Evolutionary conservation across 768 basidiomycete genomes (phyloP).

Genomic region (Boletus barrowsii): DNA sequence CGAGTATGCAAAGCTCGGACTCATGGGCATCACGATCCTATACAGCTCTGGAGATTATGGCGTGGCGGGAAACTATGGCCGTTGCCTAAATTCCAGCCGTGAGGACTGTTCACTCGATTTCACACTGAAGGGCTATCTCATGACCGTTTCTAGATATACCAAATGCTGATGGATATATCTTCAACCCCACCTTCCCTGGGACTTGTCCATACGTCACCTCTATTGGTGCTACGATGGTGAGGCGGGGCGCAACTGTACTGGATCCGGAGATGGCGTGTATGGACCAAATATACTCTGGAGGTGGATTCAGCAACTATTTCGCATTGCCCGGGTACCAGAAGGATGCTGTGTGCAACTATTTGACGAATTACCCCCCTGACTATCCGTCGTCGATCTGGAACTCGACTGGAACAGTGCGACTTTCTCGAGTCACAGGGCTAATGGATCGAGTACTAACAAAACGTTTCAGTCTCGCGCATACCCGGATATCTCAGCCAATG

Average conservation of each 20-base stretch:
- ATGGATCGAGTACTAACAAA: conserved; percentile 3
- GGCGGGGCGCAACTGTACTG: conserved; percentile 32
- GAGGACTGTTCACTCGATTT: not conserved
- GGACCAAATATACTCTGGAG: conserved; percentile 43
- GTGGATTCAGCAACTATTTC: conserved; percentile 44
- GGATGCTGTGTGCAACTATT: conserved; percentile 29
- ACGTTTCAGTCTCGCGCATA: conserved; percentile 31
- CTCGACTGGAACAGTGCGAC: conserved; percentile 24
- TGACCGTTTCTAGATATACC: conserved; percentile 4
- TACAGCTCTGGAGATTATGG: conserved; percentile 33
- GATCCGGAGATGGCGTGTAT: conserved; percentile 52
- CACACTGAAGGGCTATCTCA: not conserved
- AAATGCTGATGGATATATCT: conserved; percentile 42
- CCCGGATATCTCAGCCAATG: conserved; percentile 38
- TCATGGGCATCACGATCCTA: conserved; percentile 36
- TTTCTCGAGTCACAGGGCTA: not conserved
- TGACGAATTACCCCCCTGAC: conserved; percentile 29
- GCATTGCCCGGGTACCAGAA: conserved; percentile 40
- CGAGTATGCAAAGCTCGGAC: conserved; percentile 46
- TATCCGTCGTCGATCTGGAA: conserved; percentile 28
- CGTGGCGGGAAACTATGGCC: conserved; percentile 26
- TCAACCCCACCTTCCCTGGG: conserved; percentile 52
- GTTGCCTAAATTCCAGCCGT: conserved; percentile 34
- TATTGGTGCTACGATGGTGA: conserved; percentile 46
- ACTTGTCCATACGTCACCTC: conserved; percentile 51